phyloP scores from a whole-genome alignment of 2,329 filamentous ascomycete genomes.

The Sclerotiophoma versabilis region DNA sequence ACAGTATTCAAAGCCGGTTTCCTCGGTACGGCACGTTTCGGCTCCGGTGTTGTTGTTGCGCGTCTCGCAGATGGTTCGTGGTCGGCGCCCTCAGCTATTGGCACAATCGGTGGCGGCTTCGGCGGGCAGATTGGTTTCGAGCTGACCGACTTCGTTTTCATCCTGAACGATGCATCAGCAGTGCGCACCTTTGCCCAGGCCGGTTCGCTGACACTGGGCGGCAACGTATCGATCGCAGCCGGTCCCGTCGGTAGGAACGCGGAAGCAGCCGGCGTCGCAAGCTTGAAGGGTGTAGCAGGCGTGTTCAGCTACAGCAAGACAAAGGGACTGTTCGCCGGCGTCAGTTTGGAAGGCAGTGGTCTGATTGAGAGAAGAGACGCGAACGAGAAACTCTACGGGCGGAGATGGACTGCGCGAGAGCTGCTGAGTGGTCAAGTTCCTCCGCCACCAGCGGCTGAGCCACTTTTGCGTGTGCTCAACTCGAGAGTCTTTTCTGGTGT shows the following conservation, averaged over 20 bases:
- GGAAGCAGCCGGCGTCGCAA: conserved; percentile 93
- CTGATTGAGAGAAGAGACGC: conserved; percentile 95
- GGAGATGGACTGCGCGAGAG: conserved; percentile 79
- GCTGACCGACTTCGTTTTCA: conserved; percentile 95
- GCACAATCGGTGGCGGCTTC: conserved; percentile 80
- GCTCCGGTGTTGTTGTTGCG: conserved; percentile 82
- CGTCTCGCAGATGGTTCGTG: conserved; percentile 78
- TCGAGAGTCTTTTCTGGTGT: conserved; percentile 82
- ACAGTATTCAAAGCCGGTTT: conserved; percentile 89
- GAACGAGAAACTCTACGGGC: conserved; percentile 94
- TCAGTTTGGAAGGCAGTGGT: conserved; percentile 90
- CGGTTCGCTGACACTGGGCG: conserved; percentile 89
- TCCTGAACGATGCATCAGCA: conserved; percentile 88
- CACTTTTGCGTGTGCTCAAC: conserved; percentile 84
- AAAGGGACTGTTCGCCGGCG: conserved; percentile 94
- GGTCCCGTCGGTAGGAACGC: conserved; percentile 94
- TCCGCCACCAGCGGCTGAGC: conserved; percentile 80
- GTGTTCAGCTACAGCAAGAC: conserved; percentile 99
- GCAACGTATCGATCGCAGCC: conserved; percentile 94
- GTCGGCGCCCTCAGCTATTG: conserved; percentile 83
- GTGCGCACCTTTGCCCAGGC: conserved; percentile 94
- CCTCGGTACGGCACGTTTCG: conserved; percentile 81
- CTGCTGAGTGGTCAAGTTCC: conserved; percentile 80
- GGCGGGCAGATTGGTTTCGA: conserved; percentile 89
- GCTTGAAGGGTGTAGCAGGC: conserved; percentile 84